Evolutionary conservation across 179 eudicot species (phyloP), one percentile per base, ranked within the genome.

Genomic region (Vitellaria paradoxa): DNA sequence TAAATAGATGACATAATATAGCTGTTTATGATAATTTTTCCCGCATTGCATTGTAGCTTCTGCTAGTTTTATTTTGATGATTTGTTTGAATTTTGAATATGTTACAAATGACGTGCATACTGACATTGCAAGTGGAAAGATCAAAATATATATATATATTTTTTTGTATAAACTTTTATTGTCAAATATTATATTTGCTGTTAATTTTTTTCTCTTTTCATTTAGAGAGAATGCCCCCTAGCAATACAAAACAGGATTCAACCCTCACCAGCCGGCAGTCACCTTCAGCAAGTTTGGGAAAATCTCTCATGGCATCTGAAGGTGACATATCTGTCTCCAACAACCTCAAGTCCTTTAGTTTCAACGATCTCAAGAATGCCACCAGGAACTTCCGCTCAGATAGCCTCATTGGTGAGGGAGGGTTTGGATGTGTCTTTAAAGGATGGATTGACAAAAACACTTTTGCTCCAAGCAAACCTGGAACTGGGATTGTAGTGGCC

Each of bases 351-450:
- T 47, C 84, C 47, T 89, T 89, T 76, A 88, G 77, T 66, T 85
- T 86, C 78, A 79, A 61, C 72, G 93, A 89, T 74, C 91, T 89
- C 55, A 89, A 85, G 80, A 82, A 67, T 30, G 89, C 91, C 49
- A 77, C 93, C 12, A 86, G 74, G 68, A 89, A 88, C 73, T 89
- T 89, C 77, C 83, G 82, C 17, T 57, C 88, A 9, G 89, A 89
- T 30, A 72, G 78, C 65, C 84, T 89, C 42, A 72, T 89, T 46
- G 93, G 93, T 3, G 93, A 89, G 81, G 93, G 93, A 53, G 93
- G 93, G 12, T 89, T 89, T 76, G 93, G 93, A 9, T 82, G 65
- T 52, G 93, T 89, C 23, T 89, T 80, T 59, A 89, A 89, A 80
- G 93, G 89, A 53, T 84, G 89, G 89, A 81, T 89, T 55, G 84